These are phyloP conservation scores for Cyamopsis tetragonoloba DNA, from an alignment of 306 rosid species.

Conservation along the genomic window DNA sequence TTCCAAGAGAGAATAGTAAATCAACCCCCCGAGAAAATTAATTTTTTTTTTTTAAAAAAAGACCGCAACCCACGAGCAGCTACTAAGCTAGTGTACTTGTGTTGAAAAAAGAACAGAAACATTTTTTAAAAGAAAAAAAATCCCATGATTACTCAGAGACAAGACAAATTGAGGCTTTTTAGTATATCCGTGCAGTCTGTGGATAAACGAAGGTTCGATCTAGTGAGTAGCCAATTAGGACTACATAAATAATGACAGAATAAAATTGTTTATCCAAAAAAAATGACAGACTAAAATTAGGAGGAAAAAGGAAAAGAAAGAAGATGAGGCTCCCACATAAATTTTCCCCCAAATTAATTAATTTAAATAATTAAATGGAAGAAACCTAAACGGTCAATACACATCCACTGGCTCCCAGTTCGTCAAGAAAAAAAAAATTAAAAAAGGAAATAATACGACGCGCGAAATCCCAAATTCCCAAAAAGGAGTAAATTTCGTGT, in stretches of 20 bases:
- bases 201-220: constrained; percentile 34
- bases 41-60: neutral
- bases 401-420: constrained; percentile 35
- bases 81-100: constrained; percentile 23
- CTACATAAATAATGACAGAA: constrained; percentile 29
- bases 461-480: constrained; percentile 54
- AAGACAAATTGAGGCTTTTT: constrained; percentile 79
- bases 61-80: constrained; percentile 2
- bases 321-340: constrained; percentile 45
- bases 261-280: constrained; percentile 40
- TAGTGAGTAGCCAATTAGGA: constrained; percentile 34
- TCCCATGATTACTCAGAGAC: constrained; percentile 28
- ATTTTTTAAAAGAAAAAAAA: constrained; percentile 11
- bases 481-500: neutral
- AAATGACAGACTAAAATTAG: constrained; percentile 33
- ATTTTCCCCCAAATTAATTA: constrained; percentile 29
- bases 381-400: constrained; percentile 83
- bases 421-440: constrained; percentile 26
- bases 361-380: constrained; percentile 15
- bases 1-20: constrained; percentile 25
- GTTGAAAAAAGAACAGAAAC: constrained; percentile 11
- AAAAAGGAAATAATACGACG: constrained; percentile 24
- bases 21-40: neutral
- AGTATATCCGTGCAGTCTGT: constrained; percentile 32
- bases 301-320: constrained; percentile 22